Evolutionary conservation across 805 yeast species (phyloP), one percentile per base, ranked within the genome.

Genomic region (Teunomyces lycoperdinae): DNA sequence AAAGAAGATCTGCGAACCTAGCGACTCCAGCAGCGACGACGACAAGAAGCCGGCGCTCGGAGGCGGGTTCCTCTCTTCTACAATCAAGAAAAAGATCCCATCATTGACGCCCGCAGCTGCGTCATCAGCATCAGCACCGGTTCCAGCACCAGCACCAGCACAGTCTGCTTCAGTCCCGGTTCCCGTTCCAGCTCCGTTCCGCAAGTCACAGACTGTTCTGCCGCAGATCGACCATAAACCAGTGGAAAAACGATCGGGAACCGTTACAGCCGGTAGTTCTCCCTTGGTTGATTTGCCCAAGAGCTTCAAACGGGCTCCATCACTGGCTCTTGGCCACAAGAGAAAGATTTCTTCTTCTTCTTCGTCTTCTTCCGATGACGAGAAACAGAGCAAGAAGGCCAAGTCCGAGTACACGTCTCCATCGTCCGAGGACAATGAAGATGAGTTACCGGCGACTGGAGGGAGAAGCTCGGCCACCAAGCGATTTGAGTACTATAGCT

Each of bases 401-500:
- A 54, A 52, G 38, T 48, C 43, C 11, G 57, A 56, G 1, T 62
- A 61, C 47, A 67, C 75, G 6, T 71, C 74, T 31, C 74, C 76
- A 1, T 69, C 74, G 46, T 53, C 44, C 39, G 55, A 33, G 42
- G 50, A 45, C 17, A 44, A 49, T 26, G 58, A 55, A n/a, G 50
- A 53, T 29, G 61, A 54, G 35, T 56, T 35, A 39, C n/a, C 40
- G 26, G 4, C 27, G 27, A 41, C 43, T 28, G 16, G 32, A 4
- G 35, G 46, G 45, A 11, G 53, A 58, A 43, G 54, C 35, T 30
- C 46, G 44, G 32, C 42, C 49, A 16, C 44, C 53, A 56, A 54
- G 44, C 50, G 62, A 38, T 57, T 62, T 34, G 64, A 67, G n/a
- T 77, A 75, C 50, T 67, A 74, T 56, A 58, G 57, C 43, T 69